A percentile compares a stretch with the other conserved stretches of the same genome.
phyloP scores from a whole-genome alignment of 306 rosid genomes.

The Vigna nakashimae region DNA sequence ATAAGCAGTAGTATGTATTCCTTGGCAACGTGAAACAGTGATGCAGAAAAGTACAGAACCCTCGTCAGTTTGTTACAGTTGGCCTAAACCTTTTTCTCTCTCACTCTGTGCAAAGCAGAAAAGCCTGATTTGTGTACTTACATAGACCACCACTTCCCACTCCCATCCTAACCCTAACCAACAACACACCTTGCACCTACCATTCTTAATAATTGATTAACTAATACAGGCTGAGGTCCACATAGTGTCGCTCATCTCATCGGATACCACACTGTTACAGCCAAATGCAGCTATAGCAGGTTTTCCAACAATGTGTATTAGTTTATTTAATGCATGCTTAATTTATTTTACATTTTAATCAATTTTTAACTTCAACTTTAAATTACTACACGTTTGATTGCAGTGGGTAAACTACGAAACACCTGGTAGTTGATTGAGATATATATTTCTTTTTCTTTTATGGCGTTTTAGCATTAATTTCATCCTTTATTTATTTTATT shows the following conservation, averaged over 20 bases:
- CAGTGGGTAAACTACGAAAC: no score
- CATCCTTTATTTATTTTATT: no score
- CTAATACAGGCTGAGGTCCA: neutral
- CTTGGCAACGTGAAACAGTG: slow-evolving; percentile 20
- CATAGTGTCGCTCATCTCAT: slow-evolving; percentile 9
- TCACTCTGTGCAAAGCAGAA: neutral
- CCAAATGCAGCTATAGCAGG: neutral
- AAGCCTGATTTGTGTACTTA: slow-evolving; percentile 40
- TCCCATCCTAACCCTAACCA: neutral
- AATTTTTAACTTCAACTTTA: no score
- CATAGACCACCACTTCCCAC: neutral
- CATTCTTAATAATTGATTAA: neutral
- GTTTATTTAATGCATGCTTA: neutral
- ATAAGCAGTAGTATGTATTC: neutral
- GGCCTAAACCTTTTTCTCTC: neutral
- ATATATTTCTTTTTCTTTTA: no score
- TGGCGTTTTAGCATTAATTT: no score
- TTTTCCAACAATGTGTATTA: neutral
- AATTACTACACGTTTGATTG: no score
- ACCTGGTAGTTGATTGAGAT: no score
- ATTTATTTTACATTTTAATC: neutral
- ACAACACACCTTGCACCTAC: no score
- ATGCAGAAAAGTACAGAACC: slow-evolving; percentile 41
- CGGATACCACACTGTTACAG: neutral
- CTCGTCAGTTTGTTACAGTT: slow-evolving; percentile 41